Base-by-base conservation (phyloP, 2,329 filamentous ascomycete species). In the Alternaria sp. region DNA sequence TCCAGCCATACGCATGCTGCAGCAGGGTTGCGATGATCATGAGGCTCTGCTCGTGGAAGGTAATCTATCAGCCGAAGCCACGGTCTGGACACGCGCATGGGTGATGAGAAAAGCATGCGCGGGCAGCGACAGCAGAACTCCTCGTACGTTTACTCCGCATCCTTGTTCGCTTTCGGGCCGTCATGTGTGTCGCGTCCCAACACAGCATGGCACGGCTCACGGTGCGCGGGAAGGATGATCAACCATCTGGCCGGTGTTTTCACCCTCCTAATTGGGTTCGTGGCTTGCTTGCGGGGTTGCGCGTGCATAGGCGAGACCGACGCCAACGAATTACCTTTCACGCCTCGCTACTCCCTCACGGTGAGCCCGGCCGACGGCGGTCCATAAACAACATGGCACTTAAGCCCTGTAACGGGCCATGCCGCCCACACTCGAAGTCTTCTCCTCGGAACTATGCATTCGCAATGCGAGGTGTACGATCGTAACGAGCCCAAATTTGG, bases 271-370 rank as follows among this genome's bases (percentile, higher is more conserved):
- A 54, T 46, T 61, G 60, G 65, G 44, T 51, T 45, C 23, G 60
- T 66, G 65, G 65, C 65, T 67, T 63, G 59, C 50, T 62, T 71
- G 69, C 67, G 72, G 73, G 71, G 69, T 67, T 52, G 50, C 46
- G 60, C 40, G 50, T 57, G 52, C 61, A 28, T 64, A 75, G 73
- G 74, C 74, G 73, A 75, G 63, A 65, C 72, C 73, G 71, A 73
- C 62, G 64, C 63, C 56, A 66, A 62, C 50, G 21, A 64, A 62
- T 62, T 57, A 68, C 55, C 57, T 67, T 50, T 63, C 54, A 40
- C 63, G 51, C 63, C 59, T 57, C 58, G 36, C 36, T 40, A 17
- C 36, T 40, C 36, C 36, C 58, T 60, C 61, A 63, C 70, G 67
- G 69, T 67, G 61, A 73, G 59, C 64, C 70, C 69, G 71, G 70